These are phyloP conservation scores for Solanum peruvianum DNA, from an alignment of 257 asterid species.

Conservation along the genomic window DNA sequence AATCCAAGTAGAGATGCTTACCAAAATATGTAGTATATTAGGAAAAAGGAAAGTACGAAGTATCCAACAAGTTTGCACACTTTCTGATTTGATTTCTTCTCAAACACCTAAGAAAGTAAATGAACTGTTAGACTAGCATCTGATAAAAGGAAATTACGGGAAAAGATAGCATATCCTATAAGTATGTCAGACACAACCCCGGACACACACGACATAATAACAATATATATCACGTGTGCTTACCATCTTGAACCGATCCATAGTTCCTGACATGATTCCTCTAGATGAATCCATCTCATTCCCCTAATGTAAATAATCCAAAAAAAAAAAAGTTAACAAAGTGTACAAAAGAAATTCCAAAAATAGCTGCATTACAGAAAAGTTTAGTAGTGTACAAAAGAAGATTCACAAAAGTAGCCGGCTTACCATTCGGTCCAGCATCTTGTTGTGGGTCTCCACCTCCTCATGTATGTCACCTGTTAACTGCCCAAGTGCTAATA, in stretches of 20 bases:
- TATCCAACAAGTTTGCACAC: slow-evolving; percentile 69
- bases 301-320: slow-evolving; percentile 34
- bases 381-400: not conserved
- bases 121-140: slow-evolving; percentile 6
- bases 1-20: slow-evolving; percentile 22
- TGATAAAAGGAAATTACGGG: slow-evolving; percentile 4
- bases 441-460: slow-evolving; percentile 79
- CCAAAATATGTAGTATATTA: slow-evolving; percentile 57
- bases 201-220: not conserved
- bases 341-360: not conserved
- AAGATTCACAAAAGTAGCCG: not conserved
- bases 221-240: not conserved
- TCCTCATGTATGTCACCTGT: slow-evolving; percentile 94
- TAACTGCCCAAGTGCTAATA: slow-evolving; percentile 37
- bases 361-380: slow-evolving; percentile 16
- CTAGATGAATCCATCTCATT: slow-evolving; percentile 89
- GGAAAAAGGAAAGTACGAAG: slow-evolving; percentile 56
- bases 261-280: slow-evolving; percentile 85
- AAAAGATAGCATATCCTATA: not conserved
- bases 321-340: not conserved
- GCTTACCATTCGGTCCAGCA: slow-evolving; percentile 70
- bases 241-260: slow-evolving; percentile 91
- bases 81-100: slow-evolving; percentile 66
- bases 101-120: slow-evolving; percentile 56
- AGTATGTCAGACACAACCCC: not conserved